Percentiles rank a stretch among this genome's conserved stretches.
These are phyloP conservation scores for Gentiana straminea DNA, from an alignment of 257 asterid genomes.

Conservation along the genomic window DNA sequence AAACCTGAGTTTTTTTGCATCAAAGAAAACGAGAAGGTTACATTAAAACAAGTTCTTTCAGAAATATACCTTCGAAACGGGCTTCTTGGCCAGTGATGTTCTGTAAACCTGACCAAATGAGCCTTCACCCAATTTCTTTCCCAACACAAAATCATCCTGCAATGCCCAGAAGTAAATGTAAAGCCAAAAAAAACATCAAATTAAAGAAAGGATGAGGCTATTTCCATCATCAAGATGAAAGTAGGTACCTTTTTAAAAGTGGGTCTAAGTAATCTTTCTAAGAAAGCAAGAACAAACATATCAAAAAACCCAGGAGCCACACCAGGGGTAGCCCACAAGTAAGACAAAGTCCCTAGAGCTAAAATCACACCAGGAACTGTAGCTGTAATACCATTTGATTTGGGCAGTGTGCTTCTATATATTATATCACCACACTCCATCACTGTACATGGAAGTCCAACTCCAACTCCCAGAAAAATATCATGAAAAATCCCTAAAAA, in stretches of 20 bases:
- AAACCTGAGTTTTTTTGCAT: too few relatives aligned
- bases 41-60: not conserved
- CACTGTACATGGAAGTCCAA: slow-evolving; percentile 93
- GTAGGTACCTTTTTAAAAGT: slow-evolving; percentile 56
- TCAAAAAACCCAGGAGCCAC: slow-evolving; percentile 98
- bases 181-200: not conserved
- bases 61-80: slow-evolving; percentile 45
- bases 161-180: slow-evolving; percentile 3
- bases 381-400: slow-evolving; percentile 46
- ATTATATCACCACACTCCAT: slow-evolving; percentile 97
- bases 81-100: slow-evolving; percentile 55
- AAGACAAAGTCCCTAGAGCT: slow-evolving; percentile 77
- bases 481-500: slow-evolving; percentile 34
- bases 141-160: slow-evolving; percentile 90
- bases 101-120: slow-evolving; percentile 78
- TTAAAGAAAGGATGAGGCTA: not conserved
- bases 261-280: slow-evolving; percentile 69
- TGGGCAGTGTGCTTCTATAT: slow-evolving; percentile 88
- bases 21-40: not conserved
- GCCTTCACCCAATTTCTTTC: slow-evolving; percentile 95
- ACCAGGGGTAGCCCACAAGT: slow-evolving; percentile 98
- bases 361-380: slow-evolving; percentile 85
- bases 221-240: not conserved
- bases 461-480: slow-evolving; percentile 84
- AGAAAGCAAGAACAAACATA: slow-evolving; percentile 92